Conservation (phyloP, 2,329 filamentous ascomycete genomes). For the Ceratocystis papillata region DNA sequence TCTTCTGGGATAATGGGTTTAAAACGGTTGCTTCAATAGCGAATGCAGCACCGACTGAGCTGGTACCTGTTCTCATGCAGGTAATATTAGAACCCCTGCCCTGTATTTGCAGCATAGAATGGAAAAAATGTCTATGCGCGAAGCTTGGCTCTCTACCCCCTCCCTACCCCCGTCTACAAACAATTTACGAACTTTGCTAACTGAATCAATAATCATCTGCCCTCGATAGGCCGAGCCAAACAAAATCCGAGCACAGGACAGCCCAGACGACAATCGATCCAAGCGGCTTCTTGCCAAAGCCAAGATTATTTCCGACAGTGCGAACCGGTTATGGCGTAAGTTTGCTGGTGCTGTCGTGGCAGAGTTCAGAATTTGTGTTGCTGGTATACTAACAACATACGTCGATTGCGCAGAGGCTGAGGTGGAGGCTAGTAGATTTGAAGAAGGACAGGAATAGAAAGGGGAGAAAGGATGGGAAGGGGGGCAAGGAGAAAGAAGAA, state of each 20-base stretch:
- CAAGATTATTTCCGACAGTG: slow-evolving; percentile 55
- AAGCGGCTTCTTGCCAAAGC: slow-evolving; percentile 57
- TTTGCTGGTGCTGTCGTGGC: slow-evolving; percentile 23
- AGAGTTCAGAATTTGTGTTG: background rate
- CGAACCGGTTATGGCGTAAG: slow-evolving; percentile 59
- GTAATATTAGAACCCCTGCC: slow-evolving; percentile 32
- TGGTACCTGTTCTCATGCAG: slow-evolving; percentile 63
- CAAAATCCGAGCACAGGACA: slow-evolving; percentile 46
- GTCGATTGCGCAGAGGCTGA: slow-evolving; percentile 4
- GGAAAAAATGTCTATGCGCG: background rate
- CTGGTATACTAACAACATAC: background rate
- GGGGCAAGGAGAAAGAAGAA: background rate
- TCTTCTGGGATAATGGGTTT: slow-evolving; percentile 69
- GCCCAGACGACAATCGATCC: slow-evolving; percentile 48
- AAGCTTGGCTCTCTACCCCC: background rate
- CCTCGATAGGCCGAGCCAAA: slow-evolving; percentile 51
- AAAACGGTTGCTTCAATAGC: slow-evolving; percentile 57
- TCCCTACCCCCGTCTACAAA: no score
- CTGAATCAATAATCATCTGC: background rate
- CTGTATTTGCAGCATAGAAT: background rate
- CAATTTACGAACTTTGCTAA: background rate
- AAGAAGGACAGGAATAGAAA: slow-evolving; percentile 4
- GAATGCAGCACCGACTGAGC: slow-evolving; percentile 55
- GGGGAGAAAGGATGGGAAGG: background rate
- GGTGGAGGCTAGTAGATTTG: background rate